phyloP scores from a whole-genome alignment of 371 early-diverging fungal genomes.

The Mucor sp. region DNA sequence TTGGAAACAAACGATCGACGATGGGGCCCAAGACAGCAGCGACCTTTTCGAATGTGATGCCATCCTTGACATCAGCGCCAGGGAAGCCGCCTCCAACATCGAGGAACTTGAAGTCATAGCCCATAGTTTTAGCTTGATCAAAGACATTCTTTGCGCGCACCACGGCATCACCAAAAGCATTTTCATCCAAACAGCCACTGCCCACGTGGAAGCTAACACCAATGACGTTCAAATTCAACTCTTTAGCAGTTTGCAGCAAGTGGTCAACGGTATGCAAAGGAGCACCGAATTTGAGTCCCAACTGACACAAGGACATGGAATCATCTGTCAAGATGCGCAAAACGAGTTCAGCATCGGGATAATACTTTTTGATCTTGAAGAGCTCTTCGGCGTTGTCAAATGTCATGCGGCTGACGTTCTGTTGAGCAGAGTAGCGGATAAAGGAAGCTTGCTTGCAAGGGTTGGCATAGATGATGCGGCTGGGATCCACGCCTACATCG shows the following conservation, averaged over 20 bases:
- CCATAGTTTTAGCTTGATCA: constrained; percentile 77
- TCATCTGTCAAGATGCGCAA: constrained; percentile 96
- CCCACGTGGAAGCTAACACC: constrained; percentile 98
- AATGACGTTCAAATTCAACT: constrained; percentile 83
- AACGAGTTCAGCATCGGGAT: constrained; percentile 86
- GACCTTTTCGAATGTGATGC: constrained; percentile 83
- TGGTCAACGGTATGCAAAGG: constrained; percentile 66
- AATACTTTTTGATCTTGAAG: constrained; percentile 82
- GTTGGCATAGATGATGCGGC: constrained; percentile 95
- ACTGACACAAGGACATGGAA: constrained; percentile 87
- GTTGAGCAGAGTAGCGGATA: constrained; percentile 80
- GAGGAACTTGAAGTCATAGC: constrained; percentile 79
- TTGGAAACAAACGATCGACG: constrained; percentile 76
- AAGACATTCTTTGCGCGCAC: constrained; percentile 83
- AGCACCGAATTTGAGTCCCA: constrained; percentile 98
- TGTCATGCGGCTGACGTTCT: constrained; percentile 90
- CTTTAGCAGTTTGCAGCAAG: constrained; percentile 77
- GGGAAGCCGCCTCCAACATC: constrained; percentile 99
- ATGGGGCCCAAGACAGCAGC: constrained; percentile 81
- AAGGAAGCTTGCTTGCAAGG: constrained; percentile 97
- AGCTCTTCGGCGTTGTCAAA: constrained; percentile 98
- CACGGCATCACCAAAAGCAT: constrained; percentile 93
- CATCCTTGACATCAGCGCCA: constrained; percentile 74
- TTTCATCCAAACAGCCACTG: constrained; percentile 88
- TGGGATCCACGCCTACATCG: constrained; percentile 75